phyloP scores from a whole-genome alignment of 2,329 filamentous ascomycete genomes.

The Colletotrichum gigasporum region DNA sequence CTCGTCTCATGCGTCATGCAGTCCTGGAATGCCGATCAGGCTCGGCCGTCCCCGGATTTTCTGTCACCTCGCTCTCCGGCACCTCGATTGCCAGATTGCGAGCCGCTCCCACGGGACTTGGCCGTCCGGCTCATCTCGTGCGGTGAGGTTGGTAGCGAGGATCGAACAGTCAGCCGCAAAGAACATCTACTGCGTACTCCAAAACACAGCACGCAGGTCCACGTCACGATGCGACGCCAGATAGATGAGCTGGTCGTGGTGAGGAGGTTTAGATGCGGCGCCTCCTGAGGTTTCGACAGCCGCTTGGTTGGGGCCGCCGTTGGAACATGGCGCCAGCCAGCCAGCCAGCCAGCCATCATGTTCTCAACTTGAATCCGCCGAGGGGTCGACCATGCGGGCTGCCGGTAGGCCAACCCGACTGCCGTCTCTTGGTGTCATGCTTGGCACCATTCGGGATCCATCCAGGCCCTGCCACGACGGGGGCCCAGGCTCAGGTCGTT shows the following conservation, averaged over 20 bases:
- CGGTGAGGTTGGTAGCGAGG: not conserved
- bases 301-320: not conserved
- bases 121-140: not conserved
- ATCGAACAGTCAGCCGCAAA: not conserved
- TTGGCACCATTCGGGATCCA: not conserved
- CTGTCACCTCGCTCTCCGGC: not conserved
- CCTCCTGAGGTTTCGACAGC: constrained; percentile 6
- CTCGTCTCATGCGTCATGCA: constrained; percentile 13
- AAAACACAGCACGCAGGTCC: too few relatives aligned
- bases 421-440: constrained; percentile 14
- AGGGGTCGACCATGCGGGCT: constrained; percentile 3
- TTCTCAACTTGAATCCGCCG: constrained; percentile 16
- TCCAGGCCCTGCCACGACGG: not conserved
- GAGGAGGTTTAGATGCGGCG: not conserved
- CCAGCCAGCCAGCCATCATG: too few relatives aligned
- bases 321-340: not conserved
- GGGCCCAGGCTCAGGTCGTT: not conserved
- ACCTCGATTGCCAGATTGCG: not conserved
- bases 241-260: not conserved
- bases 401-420: constrained; percentile 3
- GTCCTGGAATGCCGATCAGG: constrained; percentile 7
- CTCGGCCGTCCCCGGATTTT: constrained; percentile 6
- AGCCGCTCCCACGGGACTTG: not conserved
- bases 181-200: too few relatives aligned
- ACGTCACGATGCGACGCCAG: not conserved